Evolutionary conservation across 257 asterid genomes (phyloP).

Genomic region (Rubia yunnanensis): DNA sequence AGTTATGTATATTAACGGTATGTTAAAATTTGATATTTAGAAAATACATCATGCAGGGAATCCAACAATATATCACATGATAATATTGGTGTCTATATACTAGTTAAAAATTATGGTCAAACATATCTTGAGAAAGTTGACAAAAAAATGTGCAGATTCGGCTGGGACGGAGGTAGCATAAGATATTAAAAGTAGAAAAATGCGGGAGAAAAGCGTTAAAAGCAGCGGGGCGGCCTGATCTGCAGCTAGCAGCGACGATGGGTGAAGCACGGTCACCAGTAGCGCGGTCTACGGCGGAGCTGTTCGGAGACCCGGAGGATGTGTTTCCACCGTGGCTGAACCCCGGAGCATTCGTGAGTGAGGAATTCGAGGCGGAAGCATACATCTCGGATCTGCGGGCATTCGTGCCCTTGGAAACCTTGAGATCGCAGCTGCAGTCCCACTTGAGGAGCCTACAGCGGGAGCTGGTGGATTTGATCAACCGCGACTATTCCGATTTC

Average conservation of each 20-base stretch:
- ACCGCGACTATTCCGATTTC: conserved; percentile 83
- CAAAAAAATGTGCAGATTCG: no score
- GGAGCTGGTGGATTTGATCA: conserved; percentile 85
- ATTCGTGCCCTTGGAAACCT: conserved; percentile 88
- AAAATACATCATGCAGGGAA: no score
- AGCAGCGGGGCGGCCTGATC: no score
- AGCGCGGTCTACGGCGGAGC: conserved; percentile 75
- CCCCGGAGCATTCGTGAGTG: conserved; percentile 58
- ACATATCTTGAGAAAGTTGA: no score
- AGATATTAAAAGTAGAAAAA: no score
- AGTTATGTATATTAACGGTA: no score
- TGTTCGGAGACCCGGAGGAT: conserved; percentile 86
- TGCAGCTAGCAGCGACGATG: not conserved
- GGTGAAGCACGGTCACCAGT: conserved; percentile 4
- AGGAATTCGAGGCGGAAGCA: conserved; percentile 72
- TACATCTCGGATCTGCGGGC: conserved; percentile 94
- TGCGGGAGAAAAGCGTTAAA: no score
- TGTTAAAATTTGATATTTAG: no score
- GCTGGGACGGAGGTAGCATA: no score
- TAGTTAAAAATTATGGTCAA: no score
- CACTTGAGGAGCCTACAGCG: conserved; percentile 60
- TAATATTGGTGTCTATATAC: no score
- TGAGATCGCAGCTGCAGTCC: conserved; percentile 75
- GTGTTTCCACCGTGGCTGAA: conserved; percentile 84
- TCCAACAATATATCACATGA: no score